phyloP scores from a whole-genome alignment of 2,329 filamentous ascomycete species.

The Thermothelomyces thermophilus region DNA sequence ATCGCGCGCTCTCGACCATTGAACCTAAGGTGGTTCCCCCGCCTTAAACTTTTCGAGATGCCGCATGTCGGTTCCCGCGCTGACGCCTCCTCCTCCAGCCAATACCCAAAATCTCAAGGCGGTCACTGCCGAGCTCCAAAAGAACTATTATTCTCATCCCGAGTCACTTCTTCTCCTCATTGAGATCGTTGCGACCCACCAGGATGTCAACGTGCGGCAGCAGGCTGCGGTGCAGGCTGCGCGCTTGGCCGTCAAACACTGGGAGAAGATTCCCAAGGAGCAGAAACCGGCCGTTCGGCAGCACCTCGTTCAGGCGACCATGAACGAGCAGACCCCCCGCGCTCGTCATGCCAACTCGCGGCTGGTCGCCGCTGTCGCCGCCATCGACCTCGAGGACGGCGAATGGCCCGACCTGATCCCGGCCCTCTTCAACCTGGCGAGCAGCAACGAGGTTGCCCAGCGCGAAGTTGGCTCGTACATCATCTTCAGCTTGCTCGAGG shows the following conservation, averaged over 20 bases:
- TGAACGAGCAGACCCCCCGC: slow-evolving; percentile 69
- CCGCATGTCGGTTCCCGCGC: slow-evolving; percentile 17
- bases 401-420: slow-evolving; percentile 79
- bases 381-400: slow-evolving; percentile 77
- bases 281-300: slow-evolving; percentile 77
- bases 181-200: slow-evolving; percentile 78
- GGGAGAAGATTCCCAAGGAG: slow-evolving; percentile 63
- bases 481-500: slow-evolving; percentile 85
- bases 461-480: slow-evolving; percentile 91
- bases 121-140: slow-evolving; percentile 83
- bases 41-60: neutral
- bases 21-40: neutral
- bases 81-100: slow-evolving; percentile 48
- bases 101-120: slow-evolving; percentile 85
- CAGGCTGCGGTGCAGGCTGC: slow-evolving; percentile 85
- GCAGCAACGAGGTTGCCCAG: slow-evolving; percentile 66
- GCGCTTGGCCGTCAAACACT: slow-evolving; percentile 78
- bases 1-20: neutral
- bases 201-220: slow-evolving; percentile 69
- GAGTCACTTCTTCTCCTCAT: slow-evolving; percentile 79
- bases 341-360: slow-evolving; percentile 83
- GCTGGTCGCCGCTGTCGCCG: slow-evolving; percentile 79
- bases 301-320: slow-evolving; percentile 74
- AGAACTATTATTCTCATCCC: slow-evolving; percentile 84
- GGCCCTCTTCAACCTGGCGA: slow-evolving; percentile 71